Evolutionary conservation across 495 filamentous ascomycete genomes (phyloP).

Genomic region (Pyrenula aspistea): DNA sequence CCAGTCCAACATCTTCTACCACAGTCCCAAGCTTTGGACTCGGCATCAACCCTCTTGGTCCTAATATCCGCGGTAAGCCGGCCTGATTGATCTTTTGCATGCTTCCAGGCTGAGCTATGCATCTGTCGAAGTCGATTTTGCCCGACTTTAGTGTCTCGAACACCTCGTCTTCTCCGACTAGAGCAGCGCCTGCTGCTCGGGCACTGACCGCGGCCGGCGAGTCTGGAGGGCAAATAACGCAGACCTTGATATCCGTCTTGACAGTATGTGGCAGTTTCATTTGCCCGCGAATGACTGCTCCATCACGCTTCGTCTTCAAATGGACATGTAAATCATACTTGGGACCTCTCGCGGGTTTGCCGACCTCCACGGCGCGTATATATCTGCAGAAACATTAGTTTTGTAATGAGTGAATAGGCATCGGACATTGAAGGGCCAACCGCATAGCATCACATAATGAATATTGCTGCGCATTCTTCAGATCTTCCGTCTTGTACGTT

Average conservation of each 20-base stretch:
- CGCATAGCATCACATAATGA: constrained; percentile 88
- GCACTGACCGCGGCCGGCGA: constrained; percentile 59
- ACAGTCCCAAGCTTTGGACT: constrained; percentile 77
- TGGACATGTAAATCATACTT: constrained; percentile 87
- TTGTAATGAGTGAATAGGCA: not conserved
- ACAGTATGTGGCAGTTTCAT: constrained; percentile 82
- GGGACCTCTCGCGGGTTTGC: constrained; percentile 49
- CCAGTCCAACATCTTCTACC: constrained; percentile 57
- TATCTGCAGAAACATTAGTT: constrained; percentile 42
- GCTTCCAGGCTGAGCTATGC: constrained; percentile 74
- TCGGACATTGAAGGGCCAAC: constrained; percentile 31
- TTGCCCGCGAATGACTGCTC: constrained; percentile 73
- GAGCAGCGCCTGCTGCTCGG: constrained; percentile 56
- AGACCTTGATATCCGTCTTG: constrained; percentile 72
- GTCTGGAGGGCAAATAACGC: constrained; percentile 74
- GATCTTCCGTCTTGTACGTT: constrained; percentile 48
- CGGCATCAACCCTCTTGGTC: constrained; percentile 87
- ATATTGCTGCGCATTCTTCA: constrained; percentile 54
- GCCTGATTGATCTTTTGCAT: constrained; percentile 63
- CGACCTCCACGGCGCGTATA: constrained; percentile 84
- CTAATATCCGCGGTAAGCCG: constrained; percentile 65
- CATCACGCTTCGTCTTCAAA: constrained; percentile 67
- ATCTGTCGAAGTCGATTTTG: constrained; percentile 73
- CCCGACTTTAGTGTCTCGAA: constrained; percentile 69
- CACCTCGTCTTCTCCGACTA: constrained; percentile 75